These are phyloP conservation scores for Agrocybe pediades DNA, from an alignment of 768 basidiomycete genomes.

Conservation along the genomic window DNA sequence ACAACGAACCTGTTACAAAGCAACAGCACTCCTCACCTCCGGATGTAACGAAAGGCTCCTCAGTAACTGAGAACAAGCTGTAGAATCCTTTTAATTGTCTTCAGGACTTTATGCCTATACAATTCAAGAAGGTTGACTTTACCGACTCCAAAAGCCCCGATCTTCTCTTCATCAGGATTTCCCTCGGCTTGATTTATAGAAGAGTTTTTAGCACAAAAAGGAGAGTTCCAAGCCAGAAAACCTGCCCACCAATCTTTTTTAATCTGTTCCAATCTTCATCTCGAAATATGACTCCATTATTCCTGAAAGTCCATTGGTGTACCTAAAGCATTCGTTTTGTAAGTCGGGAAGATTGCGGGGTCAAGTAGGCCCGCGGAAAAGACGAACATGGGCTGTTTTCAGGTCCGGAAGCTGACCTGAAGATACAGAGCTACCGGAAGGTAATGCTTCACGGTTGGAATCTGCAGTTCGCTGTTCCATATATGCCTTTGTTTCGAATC, in stretches of 20 bases:
- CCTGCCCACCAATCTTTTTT: constrained; percentile 77
- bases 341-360: neutral
- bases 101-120: neutral
- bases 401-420: constrained; percentile 52
- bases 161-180: constrained; percentile 92
- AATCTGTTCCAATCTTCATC: constrained; percentile 87
- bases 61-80: constrained; percentile 80
- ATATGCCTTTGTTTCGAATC: constrained; percentile 67
- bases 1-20: constrained; percentile 18
- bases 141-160: constrained; percentile 95
- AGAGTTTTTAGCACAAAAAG: neutral
- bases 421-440: neutral
- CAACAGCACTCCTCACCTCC: constrained; percentile 49
- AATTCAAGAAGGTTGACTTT: constrained; percentile 19
- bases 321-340: constrained; percentile 48
- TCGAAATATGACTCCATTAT: constrained; percentile 83
- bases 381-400: constrained; percentile 61
- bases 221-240: neutral
- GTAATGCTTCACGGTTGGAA: constrained; percentile 7
- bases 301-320: constrained; percentile 82
- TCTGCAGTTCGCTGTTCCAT: constrained; percentile 32
- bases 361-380: neutral
- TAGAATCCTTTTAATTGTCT: constrained; percentile 44
- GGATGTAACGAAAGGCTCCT: constrained; percentile 81
- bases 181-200: constrained; percentile 65